phyloP scores from a whole-genome alignment of 2,329 filamentous ascomycete species.

The Xylariales sp. region DNA sequence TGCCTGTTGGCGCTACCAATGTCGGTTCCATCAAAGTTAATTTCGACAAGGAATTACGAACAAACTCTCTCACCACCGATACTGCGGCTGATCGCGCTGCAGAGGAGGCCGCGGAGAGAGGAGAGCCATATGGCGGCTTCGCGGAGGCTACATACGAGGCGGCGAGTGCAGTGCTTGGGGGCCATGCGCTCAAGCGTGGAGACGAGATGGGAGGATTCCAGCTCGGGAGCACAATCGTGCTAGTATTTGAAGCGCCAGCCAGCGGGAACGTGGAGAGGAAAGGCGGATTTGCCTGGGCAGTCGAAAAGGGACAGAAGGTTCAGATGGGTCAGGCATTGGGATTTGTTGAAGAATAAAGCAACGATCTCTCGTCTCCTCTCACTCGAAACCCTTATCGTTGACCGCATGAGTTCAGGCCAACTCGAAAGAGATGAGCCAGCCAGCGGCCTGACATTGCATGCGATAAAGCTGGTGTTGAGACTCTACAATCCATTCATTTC shows the following conservation, averaged over 20 bases:
- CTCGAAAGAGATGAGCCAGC: not conserved
- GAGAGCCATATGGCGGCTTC: constrained; percentile 85
- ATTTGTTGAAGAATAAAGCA: constrained; percentile 51
- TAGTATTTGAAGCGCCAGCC: constrained; percentile 92
- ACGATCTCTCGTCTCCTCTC: not conserved
- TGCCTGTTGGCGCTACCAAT: constrained; percentile 93
- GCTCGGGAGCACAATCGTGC: constrained; percentile 87
- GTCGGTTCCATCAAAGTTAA: constrained; percentile 96
- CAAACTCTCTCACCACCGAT: constrained; percentile 88
- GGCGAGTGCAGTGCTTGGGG: constrained; percentile 72
- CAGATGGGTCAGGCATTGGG: constrained; percentile 87
- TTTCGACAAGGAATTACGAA: constrained; percentile 90
- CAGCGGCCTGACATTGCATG: not conserved
- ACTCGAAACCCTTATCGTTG: too few species aligned
- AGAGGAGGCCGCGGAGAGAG: constrained; percentile 67
- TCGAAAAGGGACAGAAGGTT: constrained; percentile 81
- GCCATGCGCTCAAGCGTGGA: constrained; percentile 77
- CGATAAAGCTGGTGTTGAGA: not conserved
- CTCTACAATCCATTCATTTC: not conserved
- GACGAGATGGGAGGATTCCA: constrained; percentile 99
- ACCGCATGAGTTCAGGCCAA: too few species aligned
- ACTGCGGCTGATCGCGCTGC: constrained; percentile 86
- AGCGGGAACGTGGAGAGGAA: constrained; percentile 43
- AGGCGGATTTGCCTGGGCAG: constrained; percentile 77
- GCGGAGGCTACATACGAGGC: constrained; percentile 83